Evolutionary conservation across 2,329 filamentous ascomycete genomes (phyloP), one percentile per base, ranked within the genome.

Genomic region (Aspergillus pseudotamarii): DNA sequence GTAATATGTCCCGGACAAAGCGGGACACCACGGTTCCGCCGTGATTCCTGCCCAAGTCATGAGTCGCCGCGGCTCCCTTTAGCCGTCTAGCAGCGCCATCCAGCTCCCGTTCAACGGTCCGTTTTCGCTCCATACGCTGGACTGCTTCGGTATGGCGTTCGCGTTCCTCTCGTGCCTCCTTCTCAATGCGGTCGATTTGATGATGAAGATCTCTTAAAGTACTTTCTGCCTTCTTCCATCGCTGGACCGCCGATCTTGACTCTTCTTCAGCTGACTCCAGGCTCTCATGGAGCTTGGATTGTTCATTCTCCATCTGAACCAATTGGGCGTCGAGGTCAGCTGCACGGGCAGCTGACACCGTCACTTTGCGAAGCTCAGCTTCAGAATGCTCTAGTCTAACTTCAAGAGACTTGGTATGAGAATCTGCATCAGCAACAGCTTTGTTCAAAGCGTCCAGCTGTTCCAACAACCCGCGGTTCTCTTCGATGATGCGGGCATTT

Each of bases 1-100:
- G 90, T 21, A 99, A 83, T 61, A 99, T 91, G 75, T 98, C 95
- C 69, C 94, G 93, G 61, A 99, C 95, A 71, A 99, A 98, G 73
- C 96, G 92, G 23, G 92, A 94, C n/a, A 98, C 92, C 43, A 96
- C 92, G 62, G 84, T 88, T 11, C 86, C 84, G 61, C 81, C 82
- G 68, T 86, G 86, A 34, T 86, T 84, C 4, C 85, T 84, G 4
- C 84, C 84, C 46, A 91, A 80, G 3, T 88, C 88, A 68, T 88
- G 90, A 32, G 85, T 84, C 0, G 90, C 92, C 3, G 93, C 93
- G 14, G 91, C 91, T 11, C 91, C 91, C 78, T 94, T 95, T 59
- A 96, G 83, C 60, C 93, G 86, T 36, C 90, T 91, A 14, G 92
- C 92, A 2, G 93, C 92, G 28, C 88, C 89, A 70, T 91, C 89